Evolutionary conservation across 2,329 filamentous ascomycete genomes (phyloP), one percentile per base, ranked within the genome.

Genomic region (Pseudogymnoascus sp.): DNA sequence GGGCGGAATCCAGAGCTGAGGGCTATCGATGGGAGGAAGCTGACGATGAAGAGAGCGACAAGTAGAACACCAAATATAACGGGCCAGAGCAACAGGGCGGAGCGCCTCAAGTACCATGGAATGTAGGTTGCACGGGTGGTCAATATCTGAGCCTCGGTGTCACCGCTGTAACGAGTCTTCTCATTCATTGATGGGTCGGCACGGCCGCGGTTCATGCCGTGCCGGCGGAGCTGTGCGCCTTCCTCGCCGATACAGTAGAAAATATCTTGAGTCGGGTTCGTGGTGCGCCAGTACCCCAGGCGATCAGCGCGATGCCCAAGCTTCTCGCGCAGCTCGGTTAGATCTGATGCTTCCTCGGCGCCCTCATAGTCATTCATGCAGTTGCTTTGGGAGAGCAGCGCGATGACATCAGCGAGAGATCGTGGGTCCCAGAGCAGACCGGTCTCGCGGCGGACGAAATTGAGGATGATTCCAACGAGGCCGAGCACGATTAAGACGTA

Each of bases 401-500:
- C 85, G 48, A 95, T 82, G 39, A 96, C 78, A 73, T 97, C 92
- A 2, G 90, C 93, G 6, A 97, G 79, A 23, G 88, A 93, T 54
- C 88, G 82, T 2, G 92, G 84, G 72, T 96, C 92, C 93, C 93
- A 97, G 71, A 89, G 83, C 67, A 96, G 79, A 0, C 92, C 92
- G 0, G 92, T 96, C 69, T 81, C 82, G 31, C 83, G 80, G 21
- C 80, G 76, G 63, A 82, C 78, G 77, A 93, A 90, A 67, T 85
- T 88, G n/a, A 85, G 67, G 67, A 88, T 77, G 8, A 93, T 73
- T 1, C 85, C 75, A 10, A 84, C 63, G 1, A 86, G 71, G 1
- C 87, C 85, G 6, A 84, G 69, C 1, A 88, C 71, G 57, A 93
- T 77, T 3, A 92, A 74, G 36, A 88, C 75, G 76, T 96, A 97